These are phyloP conservation scores for Akanthomyces muscarius DNA, from an alignment of 2,329 filamentous ascomycete genomes.

Conservation along the genomic window DNA sequence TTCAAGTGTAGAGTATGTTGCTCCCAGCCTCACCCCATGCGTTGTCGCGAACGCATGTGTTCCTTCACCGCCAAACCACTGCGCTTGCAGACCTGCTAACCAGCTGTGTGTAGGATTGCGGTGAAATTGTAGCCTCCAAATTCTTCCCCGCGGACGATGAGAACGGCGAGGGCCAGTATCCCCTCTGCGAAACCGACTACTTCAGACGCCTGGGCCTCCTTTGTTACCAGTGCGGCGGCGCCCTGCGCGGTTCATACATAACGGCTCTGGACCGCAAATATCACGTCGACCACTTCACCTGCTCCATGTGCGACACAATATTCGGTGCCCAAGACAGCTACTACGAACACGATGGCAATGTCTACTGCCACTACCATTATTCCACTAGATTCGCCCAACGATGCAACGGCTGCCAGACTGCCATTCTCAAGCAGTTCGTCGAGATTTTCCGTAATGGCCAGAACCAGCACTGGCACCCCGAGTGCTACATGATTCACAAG, in stretches of 20 bases:
- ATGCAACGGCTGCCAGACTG: conserved; percentile 94
- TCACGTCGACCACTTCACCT: conserved; percentile 98
- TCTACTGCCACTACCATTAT: conserved; percentile 99
- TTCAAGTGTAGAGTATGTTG: conserved; percentile 87
- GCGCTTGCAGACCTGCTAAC: conserved; percentile 1
- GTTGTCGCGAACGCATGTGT: neutral
- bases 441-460: conserved; percentile 97
- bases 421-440: conserved; percentile 97
- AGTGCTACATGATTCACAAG: conserved; percentile 99
- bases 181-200: conserved; percentile 96
- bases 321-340: conserved; percentile 98
- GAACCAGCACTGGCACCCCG: conserved; percentile 98
- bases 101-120: conserved; percentile 63
- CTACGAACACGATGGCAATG: conserved; percentile 93
- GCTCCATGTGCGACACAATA: conserved; percentile 93
- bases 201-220: conserved; percentile 88
- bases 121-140: conserved; percentile 94
- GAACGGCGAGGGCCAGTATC: conserved; percentile 80
- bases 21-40: neutral
- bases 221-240: conserved; percentile 87
- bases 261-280: conserved; percentile 97
- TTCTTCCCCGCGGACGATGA: conserved; percentile 97
- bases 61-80: neutral
- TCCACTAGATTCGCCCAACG: conserved; percentile 94
- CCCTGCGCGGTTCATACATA: conserved; percentile 93